Percentiles rank a stretch among this genome's conserved stretches.
phyloP scores from a whole-genome alignment of 2,329 filamentous ascomycete species.

The Colletotrichum limetticola region DNA sequence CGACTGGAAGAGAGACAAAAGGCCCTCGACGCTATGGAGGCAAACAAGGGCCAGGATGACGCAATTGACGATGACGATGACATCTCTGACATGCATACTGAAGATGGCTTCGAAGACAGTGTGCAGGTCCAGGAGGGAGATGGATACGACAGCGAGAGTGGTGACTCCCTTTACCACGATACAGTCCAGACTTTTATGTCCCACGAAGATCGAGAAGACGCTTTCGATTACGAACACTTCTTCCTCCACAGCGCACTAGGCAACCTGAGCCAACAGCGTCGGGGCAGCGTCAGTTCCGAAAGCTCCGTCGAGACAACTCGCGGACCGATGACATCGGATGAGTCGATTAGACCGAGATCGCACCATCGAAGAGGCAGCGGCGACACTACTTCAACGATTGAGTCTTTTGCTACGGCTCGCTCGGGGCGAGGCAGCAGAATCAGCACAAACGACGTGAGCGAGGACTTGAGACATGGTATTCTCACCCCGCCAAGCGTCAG shows the following conservation, averaged over 20 bases:
- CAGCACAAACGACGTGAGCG: conserved; percentile 18
- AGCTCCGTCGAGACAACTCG: conserved; percentile 72
- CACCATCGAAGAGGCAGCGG: conserved; percentile 55
- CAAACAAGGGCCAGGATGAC: conserved; percentile 3
- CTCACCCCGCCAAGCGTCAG: conserved; percentile 33
- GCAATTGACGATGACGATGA: conserved; percentile 45
- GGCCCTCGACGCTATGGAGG: conserved; percentile 25
- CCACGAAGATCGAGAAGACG: conserved; percentile 93
- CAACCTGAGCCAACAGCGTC: conserved; percentile 68
- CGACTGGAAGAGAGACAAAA: conserved; percentile 39
- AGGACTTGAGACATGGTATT: conserved; percentile 24
- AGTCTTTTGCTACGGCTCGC: conserved; percentile 67
- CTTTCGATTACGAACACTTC: conserved; percentile 97
- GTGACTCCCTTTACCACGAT: conserved; percentile 73
- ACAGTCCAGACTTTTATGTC: conserved; percentile 70
- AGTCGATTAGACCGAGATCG: conserved; percentile 39
- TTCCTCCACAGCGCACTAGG: conserved; percentile 94
- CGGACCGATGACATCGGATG: conserved; percentile 51
- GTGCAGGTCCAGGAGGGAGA: conserved; percentile 49
- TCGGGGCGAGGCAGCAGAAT: conserved; percentile 58
- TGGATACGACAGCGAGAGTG: conserved; percentile 69
- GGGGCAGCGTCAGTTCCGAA: conserved; percentile 66
- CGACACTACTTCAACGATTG: conserved; percentile 61
- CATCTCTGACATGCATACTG: conserved; percentile 51
- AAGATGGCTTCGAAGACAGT: conserved; percentile 48